Conservation (phyloP, 805 yeast species). For the Saccharomycopsis fibuligera region DNA sequence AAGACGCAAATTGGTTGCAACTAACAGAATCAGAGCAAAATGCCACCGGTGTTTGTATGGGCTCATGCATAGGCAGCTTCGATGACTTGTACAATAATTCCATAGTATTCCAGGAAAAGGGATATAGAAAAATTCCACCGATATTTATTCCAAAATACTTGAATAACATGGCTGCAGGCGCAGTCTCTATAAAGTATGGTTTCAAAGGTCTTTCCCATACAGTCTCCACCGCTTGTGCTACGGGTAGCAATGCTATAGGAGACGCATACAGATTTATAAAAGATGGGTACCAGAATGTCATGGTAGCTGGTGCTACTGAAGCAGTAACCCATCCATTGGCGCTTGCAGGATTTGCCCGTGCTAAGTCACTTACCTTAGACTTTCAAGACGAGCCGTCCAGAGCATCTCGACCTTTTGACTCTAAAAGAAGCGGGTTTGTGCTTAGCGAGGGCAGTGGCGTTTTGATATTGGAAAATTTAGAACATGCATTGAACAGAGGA, state of each 20-base stretch:
- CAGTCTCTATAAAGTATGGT: conserved; percentile 72
- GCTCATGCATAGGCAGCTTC: conserved; percentile 89
- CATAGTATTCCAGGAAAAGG: conserved; percentile 39
- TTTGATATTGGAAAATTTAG: conserved; percentile 65
- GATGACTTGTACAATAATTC: conserved; percentile 65
- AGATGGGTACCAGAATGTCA: conserved; percentile 75
- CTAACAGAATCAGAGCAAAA: conserved; percentile 25
- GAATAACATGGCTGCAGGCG: conserved; percentile 92
- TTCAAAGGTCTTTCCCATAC: conserved; percentile 83
- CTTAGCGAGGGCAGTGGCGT: conserved; percentile 91
- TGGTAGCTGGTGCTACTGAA: conserved; percentile 94
- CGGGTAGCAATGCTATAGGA: conserved; percentile 90
- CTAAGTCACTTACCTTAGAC: conserved; percentile 66
- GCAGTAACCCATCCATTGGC: conserved; percentile 81
- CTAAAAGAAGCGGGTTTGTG: conserved; percentile 75
- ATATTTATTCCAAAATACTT: conserved; percentile 77
- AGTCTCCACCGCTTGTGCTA: conserved; percentile 93
- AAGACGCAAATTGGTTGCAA: conserved; percentile 55
- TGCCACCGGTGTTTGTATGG: conserved; percentile 72
- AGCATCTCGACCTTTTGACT: conserved; percentile 87
- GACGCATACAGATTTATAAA: conserved; percentile 81
- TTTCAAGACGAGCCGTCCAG: conserved; percentile 53
- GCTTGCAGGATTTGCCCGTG: conserved; percentile 85
- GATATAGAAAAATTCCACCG: conserved; percentile 74
- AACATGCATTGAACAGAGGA: conserved; percentile 65